Evolutionary conservation across 2,329 filamentous ascomycete species (phyloP), one percentile per base, ranked within the genome.

Genomic region (Boeremia lycopersici): DNA sequence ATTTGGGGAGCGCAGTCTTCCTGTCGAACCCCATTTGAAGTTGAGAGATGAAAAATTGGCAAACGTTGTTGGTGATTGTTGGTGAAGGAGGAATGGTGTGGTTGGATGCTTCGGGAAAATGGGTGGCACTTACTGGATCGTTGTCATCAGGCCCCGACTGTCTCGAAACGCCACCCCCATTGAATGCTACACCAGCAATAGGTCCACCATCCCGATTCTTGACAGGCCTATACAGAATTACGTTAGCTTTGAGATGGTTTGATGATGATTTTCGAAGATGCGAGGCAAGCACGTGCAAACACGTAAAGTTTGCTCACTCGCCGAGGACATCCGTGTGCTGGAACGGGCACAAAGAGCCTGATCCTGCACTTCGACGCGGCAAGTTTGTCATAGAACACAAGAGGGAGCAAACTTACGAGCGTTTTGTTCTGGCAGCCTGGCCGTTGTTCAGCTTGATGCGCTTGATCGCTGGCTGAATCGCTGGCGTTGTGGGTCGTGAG

Each of bases 121-220:
- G 70, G 69, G 67, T 73, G 67, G 64, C 64, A 78, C 79, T 80
- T 81, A 82, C 81, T 76, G 78, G 77, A 74, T 80, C 77, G 71
- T 79, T 79, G 77, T 79, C 79, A 74, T 86, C 85, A 73, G 75
- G 85, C 70, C 81, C 80, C 67, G 83, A 77, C 62, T 86, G 85
- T 74, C 81, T 84, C 63, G 84, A 81, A 75, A 88, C 87, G 74
- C 85, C 86, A 78, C 82, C 82, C 56, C 69, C 67, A 50, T 58
- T 69, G 47, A 69, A 71, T 64, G 88, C 84, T 71, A 90, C 81
- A 67, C 88, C 89, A 72, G 87, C 87, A 64, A 86, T 84, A 61
- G 85, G 84, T 64, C 86, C 62, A 62, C 53, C 84, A 57, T 82
- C 81, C 74, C 88, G 89, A 78, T 89, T 91, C 79, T 93, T 93